Evolutionary conservation across 2,329 filamentous ascomycete genomes (phyloP), one percentile per base, ranked within the genome.

Genomic region (Trichoderma hamatum): DNA sequence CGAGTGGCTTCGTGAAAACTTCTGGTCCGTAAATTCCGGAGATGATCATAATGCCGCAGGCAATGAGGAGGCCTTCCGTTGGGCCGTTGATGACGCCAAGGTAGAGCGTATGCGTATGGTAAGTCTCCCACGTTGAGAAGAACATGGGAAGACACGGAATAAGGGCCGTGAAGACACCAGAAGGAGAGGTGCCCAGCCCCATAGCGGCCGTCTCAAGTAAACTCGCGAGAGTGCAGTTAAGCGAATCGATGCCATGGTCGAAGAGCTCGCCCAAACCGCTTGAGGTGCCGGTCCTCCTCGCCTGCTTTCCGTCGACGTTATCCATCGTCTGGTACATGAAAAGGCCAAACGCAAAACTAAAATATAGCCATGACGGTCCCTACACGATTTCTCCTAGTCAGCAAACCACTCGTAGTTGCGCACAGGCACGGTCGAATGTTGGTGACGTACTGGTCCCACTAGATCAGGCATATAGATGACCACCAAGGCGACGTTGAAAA

Each of bases 271-370:
- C 96, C 30, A 99, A 86, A 0, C 93, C 93, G 78, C 94, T 97
- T 34, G 95, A 98, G 4, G 95, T 97, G 65, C 95, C 94, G 4
- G 96, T 99, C 76, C 96, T 88, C 72, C 96, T 88, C 69, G 96
- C 96, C 83, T 99, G 96, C 82, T 99, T 99, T 74, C 96, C 96
- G 80, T 99, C 96, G 72, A 98, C 91, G 80, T 99, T 99, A 84
- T 99, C 96, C 91, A 99, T 94, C 16, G 96, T 99, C 74, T 96
- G 96, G 82, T 98, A 97, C 92, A 97, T 96, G 91, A 97, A 99
- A 70, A 99, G 86, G 51, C 96, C 96, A 73, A 97, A 88, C 1
- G 94, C 95, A 80, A 98, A 98, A 82, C 93, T 97, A 78, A 93
- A 96, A 83, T 97, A 98, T 24, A 98, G 81, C 95, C 96, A 98